Conservation (phyloP, 768 basidiomycete species). For the Suillus fuscotomentosus region DNA sequence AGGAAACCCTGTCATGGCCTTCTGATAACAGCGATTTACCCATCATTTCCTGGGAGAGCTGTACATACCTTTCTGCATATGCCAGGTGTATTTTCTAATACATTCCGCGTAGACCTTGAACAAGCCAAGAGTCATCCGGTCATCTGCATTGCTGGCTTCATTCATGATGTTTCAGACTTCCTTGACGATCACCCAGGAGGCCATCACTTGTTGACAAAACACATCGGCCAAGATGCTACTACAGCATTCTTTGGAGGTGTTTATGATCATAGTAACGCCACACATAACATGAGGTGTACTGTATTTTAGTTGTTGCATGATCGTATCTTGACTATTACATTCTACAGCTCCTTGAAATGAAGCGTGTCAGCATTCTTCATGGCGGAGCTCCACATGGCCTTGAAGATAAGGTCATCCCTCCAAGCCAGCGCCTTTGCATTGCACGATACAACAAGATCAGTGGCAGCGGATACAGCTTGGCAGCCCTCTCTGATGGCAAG, state of each 20-base stretch:
- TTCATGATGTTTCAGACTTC: constrained; percentile 85
- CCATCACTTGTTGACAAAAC: constrained; percentile 75
- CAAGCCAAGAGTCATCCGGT: constrained; percentile 79
- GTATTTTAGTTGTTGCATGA: background rate
- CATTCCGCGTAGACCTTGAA: constrained; percentile 56
- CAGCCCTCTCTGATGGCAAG: constrained; percentile 58
- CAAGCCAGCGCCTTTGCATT: constrained; percentile 70
- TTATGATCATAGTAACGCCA: constrained; percentile 86
- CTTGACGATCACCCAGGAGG: constrained; percentile 93
- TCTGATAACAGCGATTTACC: constrained; percentile 72
- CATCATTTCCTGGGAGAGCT: constrained; percentile 84
- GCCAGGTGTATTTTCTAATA: background rate
- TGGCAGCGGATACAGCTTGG: constrained; percentile 49
- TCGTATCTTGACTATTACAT: constrained; percentile 5
- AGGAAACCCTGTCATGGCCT: constrained; percentile 81
- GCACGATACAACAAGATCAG: constrained; percentile 58
- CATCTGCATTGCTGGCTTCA: constrained; percentile 87
- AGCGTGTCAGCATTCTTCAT: constrained; percentile 53
- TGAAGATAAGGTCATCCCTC: constrained; percentile 67
- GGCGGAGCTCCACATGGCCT: constrained; percentile 53
- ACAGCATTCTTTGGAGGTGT: constrained; percentile 94
- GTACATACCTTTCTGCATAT: constrained; percentile 36
- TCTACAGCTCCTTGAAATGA: constrained; percentile 39
- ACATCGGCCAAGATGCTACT: constrained; percentile 89
- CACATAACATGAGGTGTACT: constrained; percentile 63